Evolutionary conservation across 129 eudicot species (phyloP), one percentile per base, ranked within the genome.

Genomic region (Flaveria bidentis): DNA sequence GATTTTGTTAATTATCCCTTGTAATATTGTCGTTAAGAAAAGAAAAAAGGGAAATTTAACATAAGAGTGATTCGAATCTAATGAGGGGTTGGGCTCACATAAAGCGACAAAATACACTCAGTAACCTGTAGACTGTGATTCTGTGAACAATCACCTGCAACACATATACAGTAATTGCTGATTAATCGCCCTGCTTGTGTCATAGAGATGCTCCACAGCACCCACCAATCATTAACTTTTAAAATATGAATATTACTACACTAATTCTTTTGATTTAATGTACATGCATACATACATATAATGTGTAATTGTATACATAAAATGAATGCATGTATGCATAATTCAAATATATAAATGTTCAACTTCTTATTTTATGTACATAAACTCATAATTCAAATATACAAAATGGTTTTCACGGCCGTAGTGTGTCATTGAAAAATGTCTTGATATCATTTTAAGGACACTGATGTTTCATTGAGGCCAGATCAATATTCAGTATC

Each of bases 201-300:
- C 45, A 50, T 50, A 47, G 26, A 70, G 42, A 70, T 70, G 61
- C 75, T 25, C 62, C 76, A 17, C 26, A 72, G 17, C 49, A 72
- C 76, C 76, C 33, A 72, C 77, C 77, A 55, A 72, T 72, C 77
- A 55, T 71, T 52, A 71, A 71, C 76, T 52, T 71, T 71, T 28
- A 28, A 5, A 60, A 60, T 33, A 44, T 44, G 2, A 7, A 44
- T 22, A 60, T 9, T 55, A 56, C 23, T 62, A 14, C 28, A 20
- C 63, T 9, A 10, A 20, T 22, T 57, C 4, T 57, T 57, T 57
- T 7, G 61, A 4, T 18, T 17, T 53, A 17, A 53, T 53, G 0
- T 53, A 4, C 39, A 33, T 33, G 4, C 39, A 33, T 33, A 33
- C 39, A 33, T 33, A 33, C 39, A 5, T 33, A 33, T 33, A 33